Evolutionary conservation across 2,329 filamentous ascomycete genomes (phyloP), one percentile per base, ranked within the genome.

Genomic region (Claviceps sorghi): DNA sequence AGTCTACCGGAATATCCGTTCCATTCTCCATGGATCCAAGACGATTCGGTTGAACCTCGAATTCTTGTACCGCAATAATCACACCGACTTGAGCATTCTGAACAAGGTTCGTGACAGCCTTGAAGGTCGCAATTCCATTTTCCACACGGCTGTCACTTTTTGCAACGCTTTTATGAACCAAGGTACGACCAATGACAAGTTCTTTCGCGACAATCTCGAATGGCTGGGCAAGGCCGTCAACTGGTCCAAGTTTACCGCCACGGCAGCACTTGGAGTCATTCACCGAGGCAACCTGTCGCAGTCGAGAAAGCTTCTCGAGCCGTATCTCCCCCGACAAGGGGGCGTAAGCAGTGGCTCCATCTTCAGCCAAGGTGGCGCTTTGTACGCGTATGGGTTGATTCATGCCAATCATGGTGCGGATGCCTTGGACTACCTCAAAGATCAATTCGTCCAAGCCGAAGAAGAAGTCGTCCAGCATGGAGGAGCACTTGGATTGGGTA

Each of bases 141-240:
- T 97, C 78, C 93, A 98, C 69, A 95, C 89, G 1, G 89, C 90
- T 4, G 88, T 98, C 52, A 97, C 93, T 0, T 93, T 98, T 63
- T 93, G 91, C 64, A 97, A 97, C 62, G 93, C 90, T 11, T 97
- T 98, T 67, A 98, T 98, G 93, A 95, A 98, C 66, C 90, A 95
- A 51, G 94, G 93, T 54, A 98, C 93, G 0, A 96, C 91, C 0
- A 93, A 95, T 61, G 93, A 98, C 71, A 94, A 91, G 63, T 98
- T 98, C 72, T 97, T 98, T 80, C 81, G 94, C 8, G 89, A 97
- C 64, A 98, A 98, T 65, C 72, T 98, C 26, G 93, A 98, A 59
- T 98, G 93, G 93, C 73, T 98, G 3, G 90, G 91, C 55, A 98
- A 97, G 74, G 93, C 93, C 29, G 89, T 97, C 48, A 98, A 98